Base-by-base conservation (phyloP, 805 yeast species). In the Pichia paraexigua region DNA sequence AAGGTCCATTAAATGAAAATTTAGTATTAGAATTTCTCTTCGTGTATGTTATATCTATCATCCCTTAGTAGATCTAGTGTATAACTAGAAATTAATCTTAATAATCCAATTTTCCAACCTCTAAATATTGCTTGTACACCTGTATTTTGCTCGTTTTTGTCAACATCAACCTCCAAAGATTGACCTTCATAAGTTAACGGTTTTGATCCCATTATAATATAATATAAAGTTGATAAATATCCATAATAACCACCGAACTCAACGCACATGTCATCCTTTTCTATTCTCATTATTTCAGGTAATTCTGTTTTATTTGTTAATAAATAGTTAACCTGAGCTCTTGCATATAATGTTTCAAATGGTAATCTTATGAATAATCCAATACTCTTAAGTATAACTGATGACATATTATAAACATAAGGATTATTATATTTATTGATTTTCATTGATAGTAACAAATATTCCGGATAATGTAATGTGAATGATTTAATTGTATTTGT, bases 91-190 rank as follows among this genome's bases (percentile, higher is more conserved):
- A 87, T 66, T 3, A 87, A 78, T 54, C 92, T 88, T 52, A 89
- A 66, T 12, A 87, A 73, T 28, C 95, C 95, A 42, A 89, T 82
- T 64, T 88, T 79, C 98, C 98, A 92, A 39, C 98, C 99, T 58
- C 92, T 78, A 75, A 87, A 91, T 25, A 84, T 65, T 1, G 74
- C 77, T 42, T 76, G 76, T 57, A 74, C 56, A 1, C 82, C 77
- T 46, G 73, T 66, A 37, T 75, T 71, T 10, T 73, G 65, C 40
- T 77, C 68, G 21, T 22, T 41, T 30, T 64, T 73, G 41, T 68
- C 67, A 41, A 65, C 60, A 22, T 63, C 64, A 35, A 61, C 52
- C 45, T 66, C 69, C 32, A 64, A 54, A 11, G 56, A 51, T 28
- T 58, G 55, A 11, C 63, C 57, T n/a, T 58, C 55, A 39, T 63